A percentile compares a stretch with the other conserved stretches of the same genome.
phyloP scores from a whole-genome alignment of 2,329 filamentous ascomycete species.

The Plectosphaerella sp. region DNA sequence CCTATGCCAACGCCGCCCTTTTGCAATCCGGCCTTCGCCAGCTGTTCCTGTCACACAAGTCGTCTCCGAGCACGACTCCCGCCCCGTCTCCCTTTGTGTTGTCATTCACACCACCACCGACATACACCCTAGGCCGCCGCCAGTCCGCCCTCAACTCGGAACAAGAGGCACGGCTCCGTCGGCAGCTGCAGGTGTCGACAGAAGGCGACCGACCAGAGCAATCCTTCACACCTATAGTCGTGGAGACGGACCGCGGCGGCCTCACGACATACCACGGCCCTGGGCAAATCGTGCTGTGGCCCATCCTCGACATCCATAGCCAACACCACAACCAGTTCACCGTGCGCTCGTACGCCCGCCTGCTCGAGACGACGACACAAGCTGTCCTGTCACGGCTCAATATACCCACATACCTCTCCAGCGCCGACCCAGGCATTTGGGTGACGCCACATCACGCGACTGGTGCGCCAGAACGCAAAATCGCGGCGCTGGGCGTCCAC shows the following conservation, averaged over 20 bases:
- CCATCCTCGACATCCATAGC: constrained; percentile 74
- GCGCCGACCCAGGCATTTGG: constrained; percentile 88
- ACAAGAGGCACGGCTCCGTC: constrained; percentile 40
- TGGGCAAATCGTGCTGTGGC: constrained; percentile 89
- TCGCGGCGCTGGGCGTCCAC: constrained; percentile 90
- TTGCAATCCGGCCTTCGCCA: constrained; percentile 21
- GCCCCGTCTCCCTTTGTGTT: constrained; percentile 67
- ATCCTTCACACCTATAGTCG: constrained; percentile 52
- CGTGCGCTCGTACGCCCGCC: constrained; percentile 70
- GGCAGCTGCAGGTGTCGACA: constrained; percentile 28
- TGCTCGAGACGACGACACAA: constrained; percentile 75
- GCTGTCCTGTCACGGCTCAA: constrained; percentile 48
- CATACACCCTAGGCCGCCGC: constrained; percentile 86
- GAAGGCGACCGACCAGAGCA: constrained; percentile 2
- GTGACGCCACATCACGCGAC: constrained; percentile 25
- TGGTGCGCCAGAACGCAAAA: constrained; percentile 55
- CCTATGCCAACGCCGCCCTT: constrained; percentile 8
- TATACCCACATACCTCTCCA: constrained; percentile 51
- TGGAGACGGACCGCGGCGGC: constrained; percentile 75
- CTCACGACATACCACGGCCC: constrained; percentile 95
- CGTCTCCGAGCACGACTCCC: constrained; percentile 15
- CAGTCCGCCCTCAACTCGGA: constrained; percentile 50
- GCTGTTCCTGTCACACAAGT: constrained; percentile 28
- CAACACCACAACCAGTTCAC: constrained; percentile 52
- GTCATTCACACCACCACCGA: constrained; percentile 76